These are phyloP conservation scores for Erucastrum elatum DNA, from an alignment of 345 rosid genomes.

Conservation along the genomic window DNA sequence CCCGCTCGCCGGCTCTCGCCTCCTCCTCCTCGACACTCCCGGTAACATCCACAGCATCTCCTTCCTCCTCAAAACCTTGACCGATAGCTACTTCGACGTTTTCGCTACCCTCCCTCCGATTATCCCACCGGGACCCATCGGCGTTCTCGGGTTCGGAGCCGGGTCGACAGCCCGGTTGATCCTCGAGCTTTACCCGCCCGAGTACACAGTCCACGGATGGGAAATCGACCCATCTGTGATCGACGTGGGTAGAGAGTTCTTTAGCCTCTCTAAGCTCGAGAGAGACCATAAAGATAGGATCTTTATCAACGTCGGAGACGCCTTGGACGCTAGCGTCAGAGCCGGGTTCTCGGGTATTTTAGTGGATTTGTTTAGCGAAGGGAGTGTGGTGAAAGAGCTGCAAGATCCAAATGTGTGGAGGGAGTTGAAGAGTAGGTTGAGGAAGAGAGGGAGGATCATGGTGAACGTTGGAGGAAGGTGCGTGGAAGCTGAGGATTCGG, in stretches of 20 bases:
- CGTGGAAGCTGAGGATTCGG: conserved; percentile 53
- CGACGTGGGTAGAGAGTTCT: conserved; percentile 73
- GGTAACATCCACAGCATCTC: conserved; percentile 93
- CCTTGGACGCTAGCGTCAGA: conserved; percentile 54
- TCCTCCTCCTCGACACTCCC: conserved; percentile 81
- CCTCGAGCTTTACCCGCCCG: conserved; percentile 67
- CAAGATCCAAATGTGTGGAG: conserved; percentile 77
- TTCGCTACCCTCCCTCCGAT: conserved; percentile 78
- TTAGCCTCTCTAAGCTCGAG: conserved; percentile 68
- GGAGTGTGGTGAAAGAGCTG: conserved; percentile 77
- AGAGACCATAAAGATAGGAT: conserved; percentile 55
- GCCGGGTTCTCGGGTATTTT: conserved; percentile 61
- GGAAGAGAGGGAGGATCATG: conserved; percentile 64
- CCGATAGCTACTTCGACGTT: conserved; percentile 80
- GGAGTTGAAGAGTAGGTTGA: conserved; percentile 54
- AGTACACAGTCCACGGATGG: conserved; percentile 68
- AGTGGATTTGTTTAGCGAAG: conserved; percentile 72
- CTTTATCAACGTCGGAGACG: conserved; percentile 67
- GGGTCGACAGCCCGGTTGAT: conserved; percentile 72
- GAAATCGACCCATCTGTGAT: conserved; percentile 87
- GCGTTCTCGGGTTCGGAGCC: conserved; percentile 84
- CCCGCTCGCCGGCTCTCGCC: conserved; percentile 58
- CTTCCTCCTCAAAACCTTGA: conserved; percentile 63
- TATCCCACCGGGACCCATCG: conserved; percentile 74
- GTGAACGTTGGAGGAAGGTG: conserved; percentile 44